These are phyloP conservation scores for Oryza meyeriana DNA, from an alignment of 176 grass and related monocot genomes.

Conservation along the genomic window DNA sequence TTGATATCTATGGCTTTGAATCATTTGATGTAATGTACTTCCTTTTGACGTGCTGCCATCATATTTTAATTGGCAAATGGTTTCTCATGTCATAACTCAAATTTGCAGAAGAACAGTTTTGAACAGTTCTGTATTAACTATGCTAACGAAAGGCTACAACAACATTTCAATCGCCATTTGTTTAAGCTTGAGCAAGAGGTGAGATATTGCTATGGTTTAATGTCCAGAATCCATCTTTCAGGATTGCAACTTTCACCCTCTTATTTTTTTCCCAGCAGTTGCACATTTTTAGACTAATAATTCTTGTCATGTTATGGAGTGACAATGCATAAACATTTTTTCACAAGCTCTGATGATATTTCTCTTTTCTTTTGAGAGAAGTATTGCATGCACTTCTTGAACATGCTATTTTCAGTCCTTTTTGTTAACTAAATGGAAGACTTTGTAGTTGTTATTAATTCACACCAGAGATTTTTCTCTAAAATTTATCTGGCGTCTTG, in stretches of 20 bases:
- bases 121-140: conserved; percentile 99
- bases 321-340: background rate
- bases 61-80: conserved; percentile 23
- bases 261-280: conserved; percentile 1
- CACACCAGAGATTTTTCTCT: background rate
- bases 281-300: background rate
- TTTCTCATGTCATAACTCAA: conserved; percentile 28
- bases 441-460: background rate
- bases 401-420: background rate
- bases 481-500: background rate
- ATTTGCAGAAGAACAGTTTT: conserved; percentile 85
- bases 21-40: conserved; percentile 81
- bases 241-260: background rate
- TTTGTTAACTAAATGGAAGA: conserved; percentile 21
- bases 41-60: conserved; percentile 10
- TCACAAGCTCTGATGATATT: conserved; percentile 6
- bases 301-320: background rate
- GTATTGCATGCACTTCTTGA: conserved; percentile 1
- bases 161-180: conserved; percentile 98
- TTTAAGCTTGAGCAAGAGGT: conserved; percentile 99
- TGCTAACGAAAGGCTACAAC: conserved; percentile 96
- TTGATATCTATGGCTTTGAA: conserved; percentile 98
- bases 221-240: background rate
- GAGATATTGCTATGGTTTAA: conserved; percentile 20
- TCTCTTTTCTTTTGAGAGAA: background rate